Percentiles rank a stretch among this genome's conserved stretches.
phyloP scores from a whole-genome alignment of 805 yeast species.

The Saturnispora halmiae region DNA sequence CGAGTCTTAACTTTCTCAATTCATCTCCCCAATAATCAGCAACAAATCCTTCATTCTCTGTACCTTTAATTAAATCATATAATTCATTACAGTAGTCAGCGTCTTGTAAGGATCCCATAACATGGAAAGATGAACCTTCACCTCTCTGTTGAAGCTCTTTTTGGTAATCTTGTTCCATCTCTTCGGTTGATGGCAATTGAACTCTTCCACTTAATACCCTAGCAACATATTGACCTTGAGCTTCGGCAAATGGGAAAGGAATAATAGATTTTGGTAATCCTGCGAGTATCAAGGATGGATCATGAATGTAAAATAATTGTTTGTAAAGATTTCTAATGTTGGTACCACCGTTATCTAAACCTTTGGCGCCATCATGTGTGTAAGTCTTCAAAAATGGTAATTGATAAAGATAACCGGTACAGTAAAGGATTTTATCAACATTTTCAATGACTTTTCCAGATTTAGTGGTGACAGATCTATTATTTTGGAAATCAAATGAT shows the following conservation, averaged over 20 bases:
- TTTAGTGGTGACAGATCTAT: slow-evolving; percentile 33
- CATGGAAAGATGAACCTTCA: slow-evolving; percentile 41
- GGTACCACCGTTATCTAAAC: slow-evolving; percentile 28
- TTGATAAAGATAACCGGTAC: slow-evolving; percentile 66
- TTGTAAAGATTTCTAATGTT: slow-evolving; percentile 34
- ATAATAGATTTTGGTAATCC: slow-evolving; percentile 39
- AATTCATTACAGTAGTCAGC: slow-evolving; percentile 46
- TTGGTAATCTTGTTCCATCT: slow-evolving; percentile 29
- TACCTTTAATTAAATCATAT: slow-evolving; percentile 29
- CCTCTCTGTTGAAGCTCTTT: slow-evolving; percentile 36
- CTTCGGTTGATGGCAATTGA: slow-evolving; percentile 31
- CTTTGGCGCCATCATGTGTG: slow-evolving; percentile 18
- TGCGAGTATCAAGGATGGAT: slow-evolving; percentile 36
- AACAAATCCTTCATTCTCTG: slow-evolving; percentile 28
- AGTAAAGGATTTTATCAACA: slow-evolving; percentile 54
- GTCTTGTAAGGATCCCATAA: slow-evolving; percentile 47
- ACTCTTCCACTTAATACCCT: slow-evolving; percentile 36
- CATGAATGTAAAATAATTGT: slow-evolving; percentile 38
- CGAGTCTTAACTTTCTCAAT: slow-evolving; percentile 20
- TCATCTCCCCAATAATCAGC: slow-evolving; percentile 27
- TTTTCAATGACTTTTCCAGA: slow-evolving; percentile 39
- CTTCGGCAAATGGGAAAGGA: slow-evolving; percentile 43
- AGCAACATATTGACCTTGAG: slow-evolving; percentile 37
- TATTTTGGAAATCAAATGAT: slow-evolving; percentile 21
- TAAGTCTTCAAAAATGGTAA: slow-evolving; percentile 49